Conservation (phyloP, 1,139 yeast species). For the Diutina sp. region DNA sequence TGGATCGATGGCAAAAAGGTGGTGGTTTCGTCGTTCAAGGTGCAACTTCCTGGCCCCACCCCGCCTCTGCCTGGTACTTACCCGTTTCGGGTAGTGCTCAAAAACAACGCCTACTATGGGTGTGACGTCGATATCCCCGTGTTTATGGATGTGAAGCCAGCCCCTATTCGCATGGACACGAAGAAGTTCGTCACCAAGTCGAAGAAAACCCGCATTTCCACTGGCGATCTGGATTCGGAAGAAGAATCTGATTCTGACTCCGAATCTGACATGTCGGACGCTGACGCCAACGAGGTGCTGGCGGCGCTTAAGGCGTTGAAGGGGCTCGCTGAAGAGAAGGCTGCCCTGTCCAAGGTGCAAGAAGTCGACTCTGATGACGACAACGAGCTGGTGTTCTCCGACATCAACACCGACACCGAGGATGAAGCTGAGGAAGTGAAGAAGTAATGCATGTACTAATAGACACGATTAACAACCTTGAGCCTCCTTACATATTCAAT, state of each 20-base stretch:
- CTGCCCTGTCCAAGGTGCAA: conserved; percentile 20
- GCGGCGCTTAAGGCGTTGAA: conserved; percentile 54
- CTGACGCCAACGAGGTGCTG: conserved; percentile 52
- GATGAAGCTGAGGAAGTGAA: conserved; percentile 26
- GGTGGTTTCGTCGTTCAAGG: conserved; percentile 55
- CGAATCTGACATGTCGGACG: conserved; percentile 44
- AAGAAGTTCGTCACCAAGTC: conserved; percentile 14
- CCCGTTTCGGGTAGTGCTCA: conserved; percentile 53
- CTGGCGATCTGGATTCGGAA: conserved; percentile 7
- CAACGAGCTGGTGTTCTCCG: conserved; percentile 29
- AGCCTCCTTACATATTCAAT: neutral
- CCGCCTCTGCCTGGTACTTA: conserved; percentile 53
- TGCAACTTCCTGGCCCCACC: conserved; percentile 59
- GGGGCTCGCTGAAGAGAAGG: conserved; percentile 34
- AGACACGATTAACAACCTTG: neutral
- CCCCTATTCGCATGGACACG: conserved; percentile 17
- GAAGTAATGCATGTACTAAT: neutral
- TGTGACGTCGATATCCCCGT: conserved; percentile 59
- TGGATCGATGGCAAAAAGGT: conserved; percentile 39
- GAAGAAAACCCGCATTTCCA: conserved; percentile 5
- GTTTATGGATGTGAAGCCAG: conserved; percentile 39
- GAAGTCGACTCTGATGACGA: conserved; percentile 25
- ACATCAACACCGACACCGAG: conserved; percentile 40
- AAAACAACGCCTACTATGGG: conserved; percentile 59
- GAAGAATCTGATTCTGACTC: conserved; percentile 25